Evolutionary conservation across 1,284 basidiomycete genomes (phyloP).

Genomic region (Pyrrhoderma noxium): DNA sequence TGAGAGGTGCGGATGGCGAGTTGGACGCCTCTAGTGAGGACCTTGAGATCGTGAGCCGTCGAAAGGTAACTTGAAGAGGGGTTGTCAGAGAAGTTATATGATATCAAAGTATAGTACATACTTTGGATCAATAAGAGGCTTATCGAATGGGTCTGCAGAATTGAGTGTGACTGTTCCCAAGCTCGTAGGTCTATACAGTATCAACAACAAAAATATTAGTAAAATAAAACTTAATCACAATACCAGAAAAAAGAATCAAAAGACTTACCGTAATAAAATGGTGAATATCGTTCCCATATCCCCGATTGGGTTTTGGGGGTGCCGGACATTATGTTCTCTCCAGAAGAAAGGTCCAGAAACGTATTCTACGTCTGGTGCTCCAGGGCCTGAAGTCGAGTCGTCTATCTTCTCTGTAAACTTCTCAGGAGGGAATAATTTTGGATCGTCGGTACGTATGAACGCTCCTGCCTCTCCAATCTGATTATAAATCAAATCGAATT

Average conservation of each 20-base stretch:
- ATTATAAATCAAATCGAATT: no score
- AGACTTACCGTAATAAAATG: slow-evolving; percentile 18
- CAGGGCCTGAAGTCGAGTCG: slow-evolving; percentile 23
- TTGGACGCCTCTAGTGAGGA: slow-evolving; percentile 12
- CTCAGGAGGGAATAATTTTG: slow-evolving; percentile 22
- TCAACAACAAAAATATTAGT: no score
- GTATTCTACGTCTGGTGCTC: slow-evolving; percentile 28
- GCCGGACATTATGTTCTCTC: not conserved
- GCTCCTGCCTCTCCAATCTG: slow-evolving; percentile 27
- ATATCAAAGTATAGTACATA: slow-evolving; percentile 18
- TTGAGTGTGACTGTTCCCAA: slow-evolving; percentile 19
- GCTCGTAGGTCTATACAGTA: slow-evolving; percentile 18
- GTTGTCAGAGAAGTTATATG: not conserved
- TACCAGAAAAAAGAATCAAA: not conserved
- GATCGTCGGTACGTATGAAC: slow-evolving; percentile 27
- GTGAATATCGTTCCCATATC: slow-evolving; percentile 19
- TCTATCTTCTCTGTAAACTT: slow-evolving; percentile 16
- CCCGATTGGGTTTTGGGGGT: slow-evolving; percentile 12
- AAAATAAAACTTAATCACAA: not conserved
- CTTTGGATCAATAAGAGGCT: slow-evolving; percentile 25
- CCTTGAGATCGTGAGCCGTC: slow-evolving; percentile 16
- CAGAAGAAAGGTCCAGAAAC: slow-evolving; percentile 21
- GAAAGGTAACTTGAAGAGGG: slow-evolving; percentile 12
- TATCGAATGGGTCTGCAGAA: slow-evolving; percentile 23
- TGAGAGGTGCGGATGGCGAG: slow-evolving; percentile 10